A percentile compares a stretch with the other conserved stretches of the same genome.
Conservation (phyloP, 495 filamentous ascomycete genomes). For the Penicillium pancosmium region DNA sequence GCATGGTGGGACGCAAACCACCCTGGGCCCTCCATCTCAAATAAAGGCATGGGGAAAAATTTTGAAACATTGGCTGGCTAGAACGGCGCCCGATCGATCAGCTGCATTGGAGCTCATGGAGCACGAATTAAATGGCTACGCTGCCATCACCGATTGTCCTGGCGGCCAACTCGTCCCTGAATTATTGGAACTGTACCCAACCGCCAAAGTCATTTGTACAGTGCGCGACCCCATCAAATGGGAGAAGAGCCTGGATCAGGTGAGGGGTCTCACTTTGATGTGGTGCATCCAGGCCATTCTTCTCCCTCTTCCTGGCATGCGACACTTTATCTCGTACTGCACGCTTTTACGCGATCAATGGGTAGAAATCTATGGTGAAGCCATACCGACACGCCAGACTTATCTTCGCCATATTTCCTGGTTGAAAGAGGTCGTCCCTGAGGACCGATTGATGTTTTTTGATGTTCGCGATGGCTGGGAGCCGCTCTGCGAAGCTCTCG, state of each 20-base stretch:
- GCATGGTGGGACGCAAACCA: constrained; percentile 31
- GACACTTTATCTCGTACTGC: constrained; percentile 25
- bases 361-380: constrained; percentile 20
- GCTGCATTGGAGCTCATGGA: constrained; percentile 74
- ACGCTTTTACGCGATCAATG: constrained; percentile 22
- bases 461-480: constrained; percentile 52
- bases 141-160: constrained; percentile 43
- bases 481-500: constrained; percentile 51
- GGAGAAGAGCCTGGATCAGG: constrained; percentile 26
- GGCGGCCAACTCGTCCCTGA: constrained; percentile 30
- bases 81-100: constrained; percentile 16
- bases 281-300: constrained; percentile 26
- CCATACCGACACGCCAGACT: constrained; percentile 6
- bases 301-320: constrained; percentile 31
- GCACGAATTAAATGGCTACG: constrained; percentile 51
- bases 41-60: constrained; percentile 27
- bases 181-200: constrained; percentile 31
- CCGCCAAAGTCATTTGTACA: constrained; percentile 34
- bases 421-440: constrained; percentile 43
- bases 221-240: constrained; percentile 26
- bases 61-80: constrained; percentile 19
- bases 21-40: constrained; percentile 22
- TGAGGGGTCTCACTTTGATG: constrained; percentile 9
- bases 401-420: constrained; percentile 32
- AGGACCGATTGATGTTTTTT: constrained; percentile 48